Base-by-base conservation (phyloP, 495 filamentous ascomycete species). In the Daldinia bambusicola region DNA sequence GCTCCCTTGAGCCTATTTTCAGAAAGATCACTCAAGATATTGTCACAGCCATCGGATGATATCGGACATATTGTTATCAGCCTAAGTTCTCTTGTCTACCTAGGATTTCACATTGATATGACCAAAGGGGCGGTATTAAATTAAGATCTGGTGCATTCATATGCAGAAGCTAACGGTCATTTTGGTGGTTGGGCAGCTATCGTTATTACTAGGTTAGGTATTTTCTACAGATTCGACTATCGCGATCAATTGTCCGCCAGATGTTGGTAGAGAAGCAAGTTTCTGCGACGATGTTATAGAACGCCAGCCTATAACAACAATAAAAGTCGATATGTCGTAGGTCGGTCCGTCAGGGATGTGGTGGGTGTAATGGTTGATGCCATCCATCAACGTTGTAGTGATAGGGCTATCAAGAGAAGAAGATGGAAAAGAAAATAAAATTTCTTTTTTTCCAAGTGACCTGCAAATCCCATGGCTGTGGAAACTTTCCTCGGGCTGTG, bases 1-100 rank as follows among this genome's bases (percentile, higher is more conserved):
- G 92, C 77, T 93, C 92, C 72, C 86, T 96, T 31, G 88, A 85
- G 76, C 85, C 86, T 37, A 83, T 94, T 18, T 95, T 97, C 77
- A 84, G 86, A 75, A 83, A 77, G 9, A 93, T 97, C 74, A 86
- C 90, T 48, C 81, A 80, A 70, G 79, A 83, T 38, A 79, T 92
- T 61, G 75, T 87, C 56, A 71, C 72, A 2, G 80, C 79, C 32
- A 81, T 87, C 63, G 75, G 75, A 67, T 77, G 75, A 77, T 58
- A 79, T 63, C 66, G 67, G 57, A 63, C 22, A 57, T 45, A 59
- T 32, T 55, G 32, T 51, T 69, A 76, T 74, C 75, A 77, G 74
- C 64, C 74, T 76, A 77, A 76, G 70, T 60, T 59, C 43, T 55
- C 20, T 40, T 41, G 52, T 55, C 62, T 69, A 60, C 61, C 31